Evolutionary conservation across 2,329 filamentous ascomycete genomes (phyloP).

Genomic region (Fusarium fujikuroi): DNA sequence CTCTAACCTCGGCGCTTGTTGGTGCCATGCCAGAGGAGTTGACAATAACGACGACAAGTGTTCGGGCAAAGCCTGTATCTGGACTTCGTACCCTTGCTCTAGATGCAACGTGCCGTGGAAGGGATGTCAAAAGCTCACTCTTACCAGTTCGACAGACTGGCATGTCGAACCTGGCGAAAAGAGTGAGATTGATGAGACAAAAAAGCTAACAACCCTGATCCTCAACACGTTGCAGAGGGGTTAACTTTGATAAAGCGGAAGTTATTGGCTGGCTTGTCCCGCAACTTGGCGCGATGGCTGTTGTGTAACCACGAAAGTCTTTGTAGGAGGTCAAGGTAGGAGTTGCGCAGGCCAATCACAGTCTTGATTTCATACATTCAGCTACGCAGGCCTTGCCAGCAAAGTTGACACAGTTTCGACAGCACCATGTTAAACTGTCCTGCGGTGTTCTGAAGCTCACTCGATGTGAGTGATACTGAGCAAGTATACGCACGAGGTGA

Average conservation of each 20-base stretch:
- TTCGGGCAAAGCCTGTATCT: background rate
- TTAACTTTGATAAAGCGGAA: background rate
- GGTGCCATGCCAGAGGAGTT: background rate
- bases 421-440: slow-evolving; percentile 25
- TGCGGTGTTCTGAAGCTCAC: background rate
- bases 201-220: slow-evolving; percentile 25
- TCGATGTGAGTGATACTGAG: slow-evolving; percentile 32
- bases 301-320: slow-evolving; percentile 34
- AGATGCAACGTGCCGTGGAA: background rate
- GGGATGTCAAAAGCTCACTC: background rate
- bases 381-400: slow-evolving; percentile 27
- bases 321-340: slow-evolving; percentile 16
- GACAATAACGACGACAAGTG: background rate
- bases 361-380: slow-evolving; percentile 9
- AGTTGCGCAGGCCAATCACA: slow-evolving; percentile 29
- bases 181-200: slow-evolving; percentile 35
- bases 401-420: slow-evolving; percentile 36
- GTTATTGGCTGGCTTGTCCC: slow-evolving; percentile 30
- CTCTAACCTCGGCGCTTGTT: background rate
- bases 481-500: slow-evolving; percentile 5
- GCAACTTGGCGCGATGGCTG: slow-evolving; percentile 24
- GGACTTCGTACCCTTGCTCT: background rate
- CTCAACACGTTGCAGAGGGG: slow-evolving; percentile 25
- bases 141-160: background rate
- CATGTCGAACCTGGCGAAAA: slow-evolving; percentile 9